These are phyloP conservation scores for Sclerotinia nivalis DNA, from an alignment of 2,329 filamentous ascomycete species.

Conservation along the genomic window DNA sequence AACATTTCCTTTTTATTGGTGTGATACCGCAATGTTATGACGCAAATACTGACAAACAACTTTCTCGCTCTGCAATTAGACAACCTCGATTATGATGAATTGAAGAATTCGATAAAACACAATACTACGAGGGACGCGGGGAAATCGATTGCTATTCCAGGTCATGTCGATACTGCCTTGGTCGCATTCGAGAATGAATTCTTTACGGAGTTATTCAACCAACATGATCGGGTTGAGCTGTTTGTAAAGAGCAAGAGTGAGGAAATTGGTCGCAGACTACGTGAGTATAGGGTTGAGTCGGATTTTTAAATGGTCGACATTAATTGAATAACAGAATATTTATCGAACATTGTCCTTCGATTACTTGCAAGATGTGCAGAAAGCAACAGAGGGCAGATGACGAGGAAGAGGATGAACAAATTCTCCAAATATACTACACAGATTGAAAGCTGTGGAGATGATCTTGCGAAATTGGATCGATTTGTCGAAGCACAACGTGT, in stretches of 20 bases:
- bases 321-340: slow-evolving; percentile 31
- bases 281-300: slow-evolving; percentile 47
- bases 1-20: background rate
- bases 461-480: slow-evolving; percentile 68
- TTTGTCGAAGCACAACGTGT: slow-evolving; percentile 74
- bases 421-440: slow-evolving; percentile 39
- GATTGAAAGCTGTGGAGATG: slow-evolving; percentile 61
- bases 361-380: slow-evolving; percentile 35
- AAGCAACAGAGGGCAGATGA: slow-evolving; percentile 33
- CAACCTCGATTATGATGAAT: slow-evolving; percentile 86
- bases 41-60: slow-evolving; percentile 22
- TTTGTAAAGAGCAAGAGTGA: slow-evolving; percentile 80
- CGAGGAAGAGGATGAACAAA: slow-evolving; percentile 35
- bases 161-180: slow-evolving; percentile 60
- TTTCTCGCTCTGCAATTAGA: slow-evolving; percentile 49
- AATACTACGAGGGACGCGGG: slow-evolving; percentile 73
- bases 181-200: slow-evolving; percentile 70
- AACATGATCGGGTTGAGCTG: slow-evolving; percentile 75
- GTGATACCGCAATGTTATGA: slow-evolving; percentile 15
- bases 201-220: slow-evolving; percentile 67
- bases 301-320: slow-evolving; percentile 3
- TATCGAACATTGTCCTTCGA: slow-evolving; percentile 33
- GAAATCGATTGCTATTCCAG: slow-evolving; percentile 72
- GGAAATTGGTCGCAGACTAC: slow-evolving; percentile 70
- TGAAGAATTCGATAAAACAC: slow-evolving; percentile 81